Percentiles rank a stretch among this genome's conserved stretches.
Conservation (phyloP, 2,329 filamentous ascomycete genomes). For the Claviceps fusiformis region DNA sequence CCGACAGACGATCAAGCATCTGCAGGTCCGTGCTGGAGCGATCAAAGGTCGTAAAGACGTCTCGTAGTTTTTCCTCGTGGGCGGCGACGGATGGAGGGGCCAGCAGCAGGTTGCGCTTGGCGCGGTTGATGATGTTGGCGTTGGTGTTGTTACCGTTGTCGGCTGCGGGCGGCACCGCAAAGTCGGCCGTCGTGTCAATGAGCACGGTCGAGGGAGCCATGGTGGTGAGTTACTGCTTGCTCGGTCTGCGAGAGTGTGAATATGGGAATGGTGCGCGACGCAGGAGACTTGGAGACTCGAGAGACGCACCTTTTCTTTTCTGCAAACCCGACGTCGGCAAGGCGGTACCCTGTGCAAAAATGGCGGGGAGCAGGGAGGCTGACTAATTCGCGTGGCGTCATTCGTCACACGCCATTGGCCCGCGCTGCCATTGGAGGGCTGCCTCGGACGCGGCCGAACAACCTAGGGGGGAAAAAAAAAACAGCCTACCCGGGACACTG, state of each 20-base stretch:
- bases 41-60: conserved; percentile 59
- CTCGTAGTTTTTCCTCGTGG: conserved; percentile 63
- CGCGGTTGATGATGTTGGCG: conserved; percentile 7
- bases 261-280: too few relatives aligned
- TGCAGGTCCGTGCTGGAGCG: conserved; percentile 74
- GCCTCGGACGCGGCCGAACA: background rate
- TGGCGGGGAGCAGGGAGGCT: background rate
- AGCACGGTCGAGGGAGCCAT: conserved; percentile 41
- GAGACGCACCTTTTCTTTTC: background rate
- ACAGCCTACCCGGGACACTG: background rate
- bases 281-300: too few relatives aligned
- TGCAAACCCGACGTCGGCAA: background rate
- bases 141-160: conserved; percentile 8
- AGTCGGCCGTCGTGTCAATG: conserved; percentile 43
- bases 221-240: conserved; percentile 3
- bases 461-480: background rate
- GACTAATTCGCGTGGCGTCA: background rate
- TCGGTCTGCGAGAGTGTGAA: too few relatives aligned
- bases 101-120: conserved; percentile 60
- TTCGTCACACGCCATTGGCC: background rate
- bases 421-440: background rate
- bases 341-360: too few relatives aligned
- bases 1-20: conserved; percentile 88
- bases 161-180: conserved; percentile 23
- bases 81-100: conserved; percentile 82